phyloP scores from a whole-genome alignment of 2,329 filamentous ascomycete genomes.

The Aspergillus glaucus region DNA sequence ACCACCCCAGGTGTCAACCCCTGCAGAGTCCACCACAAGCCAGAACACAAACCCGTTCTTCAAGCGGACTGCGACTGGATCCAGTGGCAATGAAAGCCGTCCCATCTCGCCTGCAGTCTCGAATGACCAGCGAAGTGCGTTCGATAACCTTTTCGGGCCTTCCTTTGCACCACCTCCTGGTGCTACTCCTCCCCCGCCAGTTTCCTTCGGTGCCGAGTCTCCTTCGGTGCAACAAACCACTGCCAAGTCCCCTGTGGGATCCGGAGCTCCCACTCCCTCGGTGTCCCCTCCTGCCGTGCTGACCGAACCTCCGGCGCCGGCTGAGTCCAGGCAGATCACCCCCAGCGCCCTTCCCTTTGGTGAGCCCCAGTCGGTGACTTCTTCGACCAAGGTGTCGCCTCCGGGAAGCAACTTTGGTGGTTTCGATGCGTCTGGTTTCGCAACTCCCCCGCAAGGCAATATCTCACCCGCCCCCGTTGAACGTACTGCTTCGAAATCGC shows the following conservation, averaged over 20 bases:
- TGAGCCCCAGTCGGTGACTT: constrained; percentile 62
- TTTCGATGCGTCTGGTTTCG: constrained; percentile 41
- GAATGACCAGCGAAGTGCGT: constrained; percentile 58
- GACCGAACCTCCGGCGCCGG: constrained; percentile 51
- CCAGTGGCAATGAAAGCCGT: constrained; percentile 39
- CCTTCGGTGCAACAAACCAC: constrained; percentile 31
- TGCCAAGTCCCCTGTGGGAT: constrained; percentile 39
- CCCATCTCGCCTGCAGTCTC: constrained; percentile 37
- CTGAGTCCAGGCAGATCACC: constrained; percentile 70
- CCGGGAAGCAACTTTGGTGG: constrained; percentile 59
- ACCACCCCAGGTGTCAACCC: constrained; percentile 51
- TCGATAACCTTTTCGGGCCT: constrained; percentile 81
- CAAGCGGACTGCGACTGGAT: constrained; percentile 51
- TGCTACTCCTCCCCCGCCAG: constrained; percentile 45
- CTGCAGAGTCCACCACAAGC: constrained; percentile 56
- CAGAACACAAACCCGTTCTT: constrained; percentile 91
- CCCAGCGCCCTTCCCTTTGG: constrained; percentile 69
- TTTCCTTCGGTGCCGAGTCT: constrained; percentile 56
- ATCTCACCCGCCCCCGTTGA: constrained; percentile 11
- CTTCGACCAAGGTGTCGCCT: constrained; percentile 71
- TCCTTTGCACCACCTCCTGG: constrained; percentile 48
- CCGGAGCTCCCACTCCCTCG: constrained; percentile 54
- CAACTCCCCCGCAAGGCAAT: constrained; percentile 38
- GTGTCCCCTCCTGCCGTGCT: constrained; percentile 49
- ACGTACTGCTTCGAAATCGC: constrained; percentile 18